Evolutionary conservation across 805 yeast genomes (phyloP).

Genomic region (Metschnikowia sp.): DNA sequence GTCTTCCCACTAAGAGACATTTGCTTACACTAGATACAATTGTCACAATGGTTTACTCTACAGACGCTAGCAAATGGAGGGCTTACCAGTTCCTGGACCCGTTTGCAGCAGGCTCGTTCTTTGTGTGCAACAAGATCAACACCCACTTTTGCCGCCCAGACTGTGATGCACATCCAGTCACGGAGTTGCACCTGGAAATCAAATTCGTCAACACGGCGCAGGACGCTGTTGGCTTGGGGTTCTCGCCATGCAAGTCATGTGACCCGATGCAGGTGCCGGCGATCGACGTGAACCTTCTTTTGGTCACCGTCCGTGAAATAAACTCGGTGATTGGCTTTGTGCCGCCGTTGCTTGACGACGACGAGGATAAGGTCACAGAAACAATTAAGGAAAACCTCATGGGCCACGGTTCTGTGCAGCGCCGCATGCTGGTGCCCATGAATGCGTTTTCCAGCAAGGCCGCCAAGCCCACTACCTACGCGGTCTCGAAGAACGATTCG

Average conservation of each 20-base stretch:
- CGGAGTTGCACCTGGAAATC: slow-evolving; percentile 44
- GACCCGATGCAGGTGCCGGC: slow-evolving; percentile 47
- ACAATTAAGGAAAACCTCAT: slow-evolving; percentile 37
- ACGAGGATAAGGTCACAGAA: slow-evolving; percentile 36
- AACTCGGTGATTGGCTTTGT: slow-evolving; percentile 58
- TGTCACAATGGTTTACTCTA: slow-evolving; percentile 35
- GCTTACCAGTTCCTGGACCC: slow-evolving; percentile 68
- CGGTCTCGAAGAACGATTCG: slow-evolving; percentile 54
- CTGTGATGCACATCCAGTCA: slow-evolving; percentile 50
- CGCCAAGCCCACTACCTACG: slow-evolving; percentile 6
- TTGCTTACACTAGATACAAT: neutral
- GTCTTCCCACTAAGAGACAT: neutral
- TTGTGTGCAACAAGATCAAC: slow-evolving; percentile 45
- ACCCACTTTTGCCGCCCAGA: slow-evolving; percentile 63
- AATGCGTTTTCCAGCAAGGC: slow-evolving; percentile 17
- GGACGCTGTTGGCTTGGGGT: slow-evolving; percentile 47
- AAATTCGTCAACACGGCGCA: slow-evolving; percentile 38
- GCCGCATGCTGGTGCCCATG: slow-evolving; percentile 31
- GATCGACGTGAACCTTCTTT: slow-evolving; percentile 44
- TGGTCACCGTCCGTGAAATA: slow-evolving; percentile 50
- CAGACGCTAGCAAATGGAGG: slow-evolving; percentile 51
- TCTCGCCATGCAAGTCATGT: slow-evolving; percentile 51
- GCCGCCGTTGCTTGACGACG: slow-evolving; percentile 47
- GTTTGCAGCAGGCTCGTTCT: slow-evolving; percentile 56
- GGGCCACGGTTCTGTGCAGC: slow-evolving; percentile 18